These are phyloP conservation scores for Irpex rosettiformis DNA, from an alignment of 1,284 basidiomycete genomes.

Conservation along the genomic window DNA sequence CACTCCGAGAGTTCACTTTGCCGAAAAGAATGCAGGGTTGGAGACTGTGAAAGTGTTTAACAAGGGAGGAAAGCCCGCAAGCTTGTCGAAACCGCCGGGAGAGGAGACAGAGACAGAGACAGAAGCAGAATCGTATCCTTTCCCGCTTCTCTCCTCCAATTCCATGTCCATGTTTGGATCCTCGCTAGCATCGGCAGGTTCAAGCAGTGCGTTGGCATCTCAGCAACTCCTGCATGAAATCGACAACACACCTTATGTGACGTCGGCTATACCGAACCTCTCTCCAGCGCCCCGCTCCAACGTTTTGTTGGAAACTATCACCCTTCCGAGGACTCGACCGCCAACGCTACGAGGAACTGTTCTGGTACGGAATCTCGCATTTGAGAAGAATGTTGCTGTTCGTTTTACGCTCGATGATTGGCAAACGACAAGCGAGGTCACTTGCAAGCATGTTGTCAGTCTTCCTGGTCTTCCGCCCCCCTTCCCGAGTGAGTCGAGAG, in stretches of 20 bases:
- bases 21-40: slow-evolving; percentile 60
- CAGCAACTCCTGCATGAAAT: slow-evolving; percentile 36
- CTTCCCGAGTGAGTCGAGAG: slow-evolving; percentile 23
- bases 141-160: slow-evolving; percentile 20
- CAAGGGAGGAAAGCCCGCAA: slow-evolving; percentile 75
- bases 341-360: slow-evolving; percentile 46
- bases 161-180: slow-evolving; percentile 12
- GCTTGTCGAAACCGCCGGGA: slow-evolving; percentile 55
- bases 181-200: background rate
- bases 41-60: slow-evolving; percentile 85
- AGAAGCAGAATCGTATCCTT: slow-evolving; percentile 45
- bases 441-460: slow-evolving; percentile 59
- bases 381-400: slow-evolving; percentile 83
- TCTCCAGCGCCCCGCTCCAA: slow-evolving; percentile 36
- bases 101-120: slow-evolving; percentile 82
- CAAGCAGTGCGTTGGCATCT: background rate
- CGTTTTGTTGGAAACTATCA: slow-evolving; percentile 49
- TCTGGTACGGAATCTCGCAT: slow-evolving; percentile 81
- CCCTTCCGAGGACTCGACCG: slow-evolving; percentile 35
- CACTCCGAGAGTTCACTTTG: slow-evolving; percentile 82
- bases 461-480: slow-evolving; percentile 42
- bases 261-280: slow-evolving; percentile 41
- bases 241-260: slow-evolving; percentile 30
- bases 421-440: slow-evolving; percentile 90
- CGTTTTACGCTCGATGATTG: slow-evolving; percentile 93